Evolutionary conservation across 768 basidiomycete genomes (phyloP), one percentile per base, ranked within the genome.

Genomic region (Rossbeevera mucosa): DNA sequence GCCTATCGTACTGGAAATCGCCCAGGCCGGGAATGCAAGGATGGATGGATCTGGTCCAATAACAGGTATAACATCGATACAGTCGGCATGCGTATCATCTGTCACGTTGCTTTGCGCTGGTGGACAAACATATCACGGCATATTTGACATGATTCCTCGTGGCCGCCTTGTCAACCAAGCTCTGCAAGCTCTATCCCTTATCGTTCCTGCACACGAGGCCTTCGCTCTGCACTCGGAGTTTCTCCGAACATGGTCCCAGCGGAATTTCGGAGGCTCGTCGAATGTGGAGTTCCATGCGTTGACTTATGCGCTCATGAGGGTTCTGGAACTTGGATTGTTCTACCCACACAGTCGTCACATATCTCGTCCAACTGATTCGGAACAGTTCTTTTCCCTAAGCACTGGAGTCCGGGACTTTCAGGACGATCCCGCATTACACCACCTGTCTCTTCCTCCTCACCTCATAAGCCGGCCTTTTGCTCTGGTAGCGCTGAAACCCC

Each of bases 151-250:
- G 51, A 66, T 75, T 7, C 80, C 86, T 0, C 71, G 72, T 38
- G 80, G 85, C 58, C 56, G 63, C 6, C 72, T 92, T 14, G 84
- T 84, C 8, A 67, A 64, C 24, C 79, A 80, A 50, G 81, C 79
- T 50, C 68, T 95, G 41, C 76, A 81, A 44, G 74, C 81, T 7
- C 74, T 94, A 6, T 78, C 90, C 0, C 71, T 82, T 21, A 74
- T 79, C 9, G 60, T 94, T 13, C 80, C 87, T 1, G 56, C 73
- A 0, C 77, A 83, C 13, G 66, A 75, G 2, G 78, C 80, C 38
- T 87, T 83, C 56, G 60, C 65, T 14, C 60, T 90, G 3, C 82
- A 90, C 59, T 63, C 69, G 29, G 62, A 64, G 1, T 87, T 87
- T 62, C 68, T 89, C 28, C 68, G 75, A 31, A 65, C 69, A 31